Percentiles rank a stretch among this genome's conserved stretches.
phyloP scores from a whole-genome alignment of 228 moss, liverwort and hornwort species.

The Sphagnum magellanicum region DNA sequence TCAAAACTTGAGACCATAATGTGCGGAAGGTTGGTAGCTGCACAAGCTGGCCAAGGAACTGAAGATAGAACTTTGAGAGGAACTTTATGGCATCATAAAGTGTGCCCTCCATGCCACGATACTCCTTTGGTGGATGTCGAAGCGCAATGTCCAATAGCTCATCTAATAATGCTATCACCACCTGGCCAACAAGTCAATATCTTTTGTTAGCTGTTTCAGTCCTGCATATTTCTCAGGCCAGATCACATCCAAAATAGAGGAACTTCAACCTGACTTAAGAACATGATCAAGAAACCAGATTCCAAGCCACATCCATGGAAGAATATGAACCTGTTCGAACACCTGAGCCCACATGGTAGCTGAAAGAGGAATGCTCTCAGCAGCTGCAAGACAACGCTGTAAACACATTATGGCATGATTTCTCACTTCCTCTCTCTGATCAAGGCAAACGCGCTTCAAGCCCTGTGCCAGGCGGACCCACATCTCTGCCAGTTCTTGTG shows the following conservation, averaged over 20 bases:
- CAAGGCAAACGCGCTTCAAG: slow-evolving; percentile 79
- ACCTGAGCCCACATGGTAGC: slow-evolving; percentile 75
- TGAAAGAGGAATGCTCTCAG: slow-evolving; percentile 73
- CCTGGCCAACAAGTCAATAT: slow-evolving; percentile 18
- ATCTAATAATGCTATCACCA: slow-evolving; percentile 72
- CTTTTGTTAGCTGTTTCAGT: too few species aligned
- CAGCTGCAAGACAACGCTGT: slow-evolving; percentile 85
- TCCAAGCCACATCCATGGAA: neutral
- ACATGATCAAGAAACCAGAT: too few species aligned
- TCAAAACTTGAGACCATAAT: slow-evolving; percentile 79
- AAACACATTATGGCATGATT: slow-evolving; percentile 86
- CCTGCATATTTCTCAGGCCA: too few species aligned
- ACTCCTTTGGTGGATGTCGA: slow-evolving; percentile 81
- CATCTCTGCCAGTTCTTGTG: slow-evolving; percentile 92
- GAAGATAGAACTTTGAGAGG: slow-evolving; percentile 85
- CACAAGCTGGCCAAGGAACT: slow-evolving; percentile 78
- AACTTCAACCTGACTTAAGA: too few species aligned
- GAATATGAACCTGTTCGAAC: slow-evolving; percentile 83
- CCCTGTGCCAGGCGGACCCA: slow-evolving; percentile 95
- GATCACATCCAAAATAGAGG: too few species aligned
- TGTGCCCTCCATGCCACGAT: slow-evolving; percentile 88
- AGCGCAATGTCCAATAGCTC: slow-evolving; percentile 88
- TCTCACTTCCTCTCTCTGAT: slow-evolving; percentile 95
- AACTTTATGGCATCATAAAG: slow-evolving; percentile 77
- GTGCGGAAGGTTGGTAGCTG: slow-evolving; percentile 83